A percentile compares a stretch with the other conserved stretches of the same genome.
Conservation (phyloP, 1,139 yeast genomes). For the Candida pseudocylindracea region DNA sequence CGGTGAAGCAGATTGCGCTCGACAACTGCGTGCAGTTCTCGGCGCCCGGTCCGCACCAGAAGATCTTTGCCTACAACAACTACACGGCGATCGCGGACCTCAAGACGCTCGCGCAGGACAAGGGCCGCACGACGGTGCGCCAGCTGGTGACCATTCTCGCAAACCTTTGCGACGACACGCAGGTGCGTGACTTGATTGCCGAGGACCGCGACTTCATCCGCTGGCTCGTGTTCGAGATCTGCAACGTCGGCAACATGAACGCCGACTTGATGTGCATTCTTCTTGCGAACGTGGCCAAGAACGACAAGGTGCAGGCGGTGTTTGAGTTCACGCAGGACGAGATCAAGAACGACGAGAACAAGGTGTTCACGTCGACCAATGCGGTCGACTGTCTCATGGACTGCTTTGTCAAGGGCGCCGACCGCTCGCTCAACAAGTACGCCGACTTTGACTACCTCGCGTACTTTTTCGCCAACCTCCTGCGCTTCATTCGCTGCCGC, state of each 20-base stretch:
- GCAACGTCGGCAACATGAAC: slow-evolving; percentile 33
- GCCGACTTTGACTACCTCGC: slow-evolving; percentile 72
- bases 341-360: slow-evolving; percentile 9
- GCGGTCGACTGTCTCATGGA: slow-evolving; percentile 77
- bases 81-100: slow-evolving; percentile 57
- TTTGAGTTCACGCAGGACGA: slow-evolving; percentile 21
- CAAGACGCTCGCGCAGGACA: slow-evolving; percentile 28
- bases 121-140: slow-evolving; percentile 30
- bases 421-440: slow-evolving; percentile 41
- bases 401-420: slow-evolving; percentile 73
- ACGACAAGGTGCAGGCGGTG: slow-evolving; percentile 34
- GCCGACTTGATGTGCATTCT: slow-evolving; percentile 75
- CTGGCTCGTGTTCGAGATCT: slow-evolving; percentile 27
- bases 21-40: slow-evolving; percentile 74
- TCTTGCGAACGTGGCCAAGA: slow-evolving; percentile 68
- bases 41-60: slow-evolving; percentile 32
- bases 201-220: slow-evolving; percentile 39
- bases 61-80: slow-evolving; percentile 47
- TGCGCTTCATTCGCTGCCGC: slow-evolving; percentile 52
- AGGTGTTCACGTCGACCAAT: slow-evolving; percentile 28
- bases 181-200: slow-evolving; percentile 41
- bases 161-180: slow-evolving; percentile 54
- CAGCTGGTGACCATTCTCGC: slow-evolving; percentile 65
- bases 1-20: slow-evolving; percentile 67
- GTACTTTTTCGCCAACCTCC: slow-evolving; percentile 76